Percentiles rank a stretch among this genome's conserved stretches.
Evolutionary conservation across 331 rosid genomes (phyloP).

Genomic region (Telfairia occidentalis): DNA sequence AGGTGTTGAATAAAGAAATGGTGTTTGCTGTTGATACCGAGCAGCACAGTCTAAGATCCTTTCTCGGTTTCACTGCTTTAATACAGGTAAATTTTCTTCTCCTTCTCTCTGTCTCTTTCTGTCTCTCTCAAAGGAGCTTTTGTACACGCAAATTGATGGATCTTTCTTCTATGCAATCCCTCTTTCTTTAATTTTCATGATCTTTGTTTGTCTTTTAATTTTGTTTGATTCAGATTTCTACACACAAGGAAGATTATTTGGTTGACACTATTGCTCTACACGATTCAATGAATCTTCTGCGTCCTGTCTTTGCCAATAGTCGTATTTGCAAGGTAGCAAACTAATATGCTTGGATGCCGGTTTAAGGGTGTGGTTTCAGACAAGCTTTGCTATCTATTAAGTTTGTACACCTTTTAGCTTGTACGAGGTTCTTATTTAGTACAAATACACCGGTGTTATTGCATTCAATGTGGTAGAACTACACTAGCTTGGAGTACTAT

Average conservation of each 20-base stretch:
- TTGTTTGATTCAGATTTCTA: slow-evolving; percentile 50
- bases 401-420: neutral
- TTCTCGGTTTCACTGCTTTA: slow-evolving; percentile 75
- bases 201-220: neutral
- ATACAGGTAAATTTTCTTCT: slow-evolving; percentile 45
- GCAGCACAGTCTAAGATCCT: slow-evolving; percentile 71
- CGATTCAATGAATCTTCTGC: slow-evolving; percentile 58
- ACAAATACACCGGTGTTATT: neutral
- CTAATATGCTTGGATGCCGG: neutral
- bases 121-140: neutral
- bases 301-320: slow-evolving; percentile 60
- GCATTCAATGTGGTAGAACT: neutral
- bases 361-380: neutral
- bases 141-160: neutral
- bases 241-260: slow-evolving; percentile 67
- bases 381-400: neutral
- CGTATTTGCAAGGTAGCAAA: slow-evolving; percentile 63
- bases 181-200: neutral
- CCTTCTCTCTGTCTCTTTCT: neutral
- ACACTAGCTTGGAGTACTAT: neutral
- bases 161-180: neutral
- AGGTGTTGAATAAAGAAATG: slow-evolving; percentile 39
- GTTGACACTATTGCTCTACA: slow-evolving; percentile 78
- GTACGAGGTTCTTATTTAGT: neutral
- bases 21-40: slow-evolving; percentile 77